Base-by-base conservation (phyloP, 257 asterid genomes). In the Nicotiana benthamiana region DNA sequence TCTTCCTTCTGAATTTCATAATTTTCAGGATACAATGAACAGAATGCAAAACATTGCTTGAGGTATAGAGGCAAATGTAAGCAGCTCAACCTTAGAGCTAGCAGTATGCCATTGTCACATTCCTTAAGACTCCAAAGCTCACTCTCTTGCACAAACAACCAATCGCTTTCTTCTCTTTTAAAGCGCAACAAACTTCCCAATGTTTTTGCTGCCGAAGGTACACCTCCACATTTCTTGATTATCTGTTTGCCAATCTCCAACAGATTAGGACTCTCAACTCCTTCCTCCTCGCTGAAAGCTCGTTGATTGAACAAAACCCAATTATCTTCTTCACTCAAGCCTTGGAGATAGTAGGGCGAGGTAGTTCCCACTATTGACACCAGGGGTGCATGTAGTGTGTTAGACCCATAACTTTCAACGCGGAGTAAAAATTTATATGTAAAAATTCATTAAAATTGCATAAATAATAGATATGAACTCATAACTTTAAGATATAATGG, bases 161-260 rank as follows among this genome's bases (percentile, higher is more conserved):
- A 85, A 76, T 85, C 83, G 22, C 56, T 75, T 32, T 51, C 74
- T 10, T 64, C 64, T 36, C 80, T 64, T 74, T 62, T 83, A 32
- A 70, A 85, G 56, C 83, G 67, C 81, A 82, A 36, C 32, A 81
- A 28, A 70, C 75, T 72, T 24, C 79, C 87, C 52, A 72, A 65
- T 18, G 87, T 72, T 64, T 77, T 79, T 62, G 81, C 81, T 51
- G 83, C 85, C 59, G 83, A 51, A 3, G 86, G 88, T 51, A 80
- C 75, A 30, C 88, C 88, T 10, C 82, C 82, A 63, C 84, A 85
- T 75, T 83, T 85, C 74, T 77, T 80, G 54, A 77, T 48, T 64
- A 85, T 80, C 54, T 62, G 57, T 80, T 74, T 83, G 2, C 86
- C 83, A 48, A 85, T 85, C 5, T 46, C 59, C 77, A 59, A 15